Evolutionary conservation across 805 yeast genomes (phyloP), one percentile per base, ranked within the genome.

Genomic region (Starmerella apis): DNA sequence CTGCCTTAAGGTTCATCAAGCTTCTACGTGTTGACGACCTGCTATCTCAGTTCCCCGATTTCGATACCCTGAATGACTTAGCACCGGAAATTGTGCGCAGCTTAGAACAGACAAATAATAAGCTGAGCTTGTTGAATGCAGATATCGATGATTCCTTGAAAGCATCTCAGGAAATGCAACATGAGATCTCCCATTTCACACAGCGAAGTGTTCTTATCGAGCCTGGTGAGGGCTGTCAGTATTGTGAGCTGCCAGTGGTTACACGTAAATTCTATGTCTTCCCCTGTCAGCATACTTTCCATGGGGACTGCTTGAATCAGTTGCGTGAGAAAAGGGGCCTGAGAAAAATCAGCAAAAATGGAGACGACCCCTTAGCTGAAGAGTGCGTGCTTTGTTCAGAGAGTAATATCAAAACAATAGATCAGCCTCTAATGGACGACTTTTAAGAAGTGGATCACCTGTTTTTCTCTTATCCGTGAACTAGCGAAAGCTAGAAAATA

Each of bases 221-320:
- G 59, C 87, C 95, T 0, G 94, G 92, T 1, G 92, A 81, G 55
- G 76, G 90, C 0, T 92, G 98, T 67, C 68, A 74, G 38, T 56
- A 78, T 3, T 90, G 97, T 65, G 67, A 71, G n/a, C 74, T 74
- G 56, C 74, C 92, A 8, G 68, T 90, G 41, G 74, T 86, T 2
- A 76, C 80, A 3, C 75, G 86, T 50, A 83, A 79, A 61, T 87
- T 87, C 58, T 74, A 81, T 48, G 78, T 80, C 4, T 92, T 86
- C 61, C 96, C 96, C 0, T 92, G 98, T 63, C 82, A 77, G 50
- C 98, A 92, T 63, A 78, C 85, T 4, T 83, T 85, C 67, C 97
- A 92, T 62, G 80, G 80, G 46, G 95, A 87, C 62, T 92, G 98
- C 68, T 65, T 86, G n/a, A 76, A 83, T 6, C 74, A 76, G 50